phyloP scores from a whole-genome alignment of 441 rosid genomes.

The Mallotus japonicus region DNA sequence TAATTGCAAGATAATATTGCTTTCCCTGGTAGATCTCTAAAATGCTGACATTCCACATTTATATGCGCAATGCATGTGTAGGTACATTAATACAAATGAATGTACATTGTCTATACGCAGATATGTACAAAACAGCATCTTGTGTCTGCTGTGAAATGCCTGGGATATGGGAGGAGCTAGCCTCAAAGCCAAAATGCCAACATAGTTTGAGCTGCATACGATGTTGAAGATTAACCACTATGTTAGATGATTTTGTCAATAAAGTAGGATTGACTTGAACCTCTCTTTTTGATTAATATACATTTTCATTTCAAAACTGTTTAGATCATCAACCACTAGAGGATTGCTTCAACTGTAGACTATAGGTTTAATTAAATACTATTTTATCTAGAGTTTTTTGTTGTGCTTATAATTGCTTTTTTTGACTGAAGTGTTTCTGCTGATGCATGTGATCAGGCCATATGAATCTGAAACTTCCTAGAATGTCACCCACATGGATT shows the following conservation, averaged over 20 bases:
- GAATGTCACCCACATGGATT: not conserved
- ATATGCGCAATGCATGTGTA: not conserved
- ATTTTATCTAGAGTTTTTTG: too few species aligned
- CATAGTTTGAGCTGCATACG: slow-evolving; percentile 15
- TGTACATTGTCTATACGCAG: not conserved
- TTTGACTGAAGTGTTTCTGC: not conserved
- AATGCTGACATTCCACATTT: too few species aligned
- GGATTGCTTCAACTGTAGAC: not conserved
- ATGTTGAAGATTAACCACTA: slow-evolving; percentile 6
- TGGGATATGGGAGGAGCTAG: not conserved
- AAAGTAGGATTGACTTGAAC: slow-evolving; percentile 23
- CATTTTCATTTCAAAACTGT: not conserved
- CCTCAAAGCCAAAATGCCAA: slow-evolving; percentile 18
- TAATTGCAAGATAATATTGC: slow-evolving; percentile 18
- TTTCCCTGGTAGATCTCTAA: not conserved
- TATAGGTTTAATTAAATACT: too few species aligned
- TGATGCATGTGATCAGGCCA: not conserved
- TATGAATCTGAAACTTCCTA: slow-evolving; percentile 9
- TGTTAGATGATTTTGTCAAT: slow-evolving; percentile 13
- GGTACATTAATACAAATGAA: not conserved
- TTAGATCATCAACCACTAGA: not conserved
- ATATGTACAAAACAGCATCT: not conserved
- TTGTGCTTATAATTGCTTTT: not conserved
- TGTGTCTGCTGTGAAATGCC: not conserved
- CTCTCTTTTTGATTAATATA: slow-evolving; percentile 8